Evolutionary conservation across 1,139 yeast genomes (phyloP).

Genomic region (Pneumocystis murina): DNA sequence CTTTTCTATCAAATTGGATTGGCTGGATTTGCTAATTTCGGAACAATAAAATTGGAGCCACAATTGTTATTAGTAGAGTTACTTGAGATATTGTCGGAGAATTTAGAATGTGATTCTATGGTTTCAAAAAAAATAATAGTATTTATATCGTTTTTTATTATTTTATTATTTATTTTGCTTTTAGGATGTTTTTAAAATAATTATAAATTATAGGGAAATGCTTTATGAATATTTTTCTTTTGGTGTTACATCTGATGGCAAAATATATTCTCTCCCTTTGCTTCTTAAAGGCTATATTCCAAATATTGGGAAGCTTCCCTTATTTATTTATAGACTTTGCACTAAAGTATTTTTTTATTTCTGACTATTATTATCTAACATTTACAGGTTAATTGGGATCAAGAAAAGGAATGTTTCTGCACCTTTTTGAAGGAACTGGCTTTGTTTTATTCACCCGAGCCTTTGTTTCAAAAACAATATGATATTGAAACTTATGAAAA

Average conservation of each 20-base stretch:
- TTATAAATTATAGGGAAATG: constrained; percentile 56
- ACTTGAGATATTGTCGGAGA: constrained; percentile 21
- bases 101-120: constrained; percentile 12
- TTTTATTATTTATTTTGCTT: background rate
- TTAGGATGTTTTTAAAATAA: constrained; percentile 18
- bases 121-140: constrained; percentile 7
- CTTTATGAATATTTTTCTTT: constrained; percentile 62
- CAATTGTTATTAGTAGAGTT: constrained; percentile 26
- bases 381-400: constrained; percentile 39
- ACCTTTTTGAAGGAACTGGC: constrained; percentile 59
- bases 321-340: constrained; percentile 50
- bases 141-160: background rate
- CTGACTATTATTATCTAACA: background rate
- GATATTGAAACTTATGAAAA: constrained; percentile 16
- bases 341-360: constrained; percentile 18
- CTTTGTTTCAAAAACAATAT: constrained; percentile 20
- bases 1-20: constrained; percentile 70
- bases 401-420: constrained; percentile 52
- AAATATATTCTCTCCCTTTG: constrained; percentile 46
- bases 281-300: constrained; percentile 52
- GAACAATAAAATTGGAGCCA: constrained; percentile 33
- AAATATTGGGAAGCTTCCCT: constrained; percentile 45
- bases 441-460: constrained; percentile 56
- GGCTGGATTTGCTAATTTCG: constrained; percentile 70
- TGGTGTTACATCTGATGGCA: constrained; percentile 26